Evolutionary conservation across 345 rosid genomes (phyloP), one percentile per base, ranked within the genome.

Genomic region (Noccaea bulbosa): DNA sequence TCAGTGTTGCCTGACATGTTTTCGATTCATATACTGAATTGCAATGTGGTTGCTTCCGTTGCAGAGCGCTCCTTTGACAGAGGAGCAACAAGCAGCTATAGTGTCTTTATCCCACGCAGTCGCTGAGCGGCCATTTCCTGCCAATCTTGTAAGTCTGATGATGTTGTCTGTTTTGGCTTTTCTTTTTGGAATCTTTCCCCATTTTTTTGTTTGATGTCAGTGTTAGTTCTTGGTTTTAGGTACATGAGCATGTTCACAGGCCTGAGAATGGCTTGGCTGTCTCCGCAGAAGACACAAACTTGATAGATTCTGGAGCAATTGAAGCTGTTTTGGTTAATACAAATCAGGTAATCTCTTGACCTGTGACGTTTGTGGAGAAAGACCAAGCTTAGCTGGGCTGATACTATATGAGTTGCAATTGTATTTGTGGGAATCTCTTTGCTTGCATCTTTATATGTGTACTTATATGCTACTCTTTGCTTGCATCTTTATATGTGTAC

Each of bases 261-360:
- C 84, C 83, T 30, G 93, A 91, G n/a, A 86, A 77, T 64, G 86
- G 88, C 43, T 69, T 89, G 74, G 72, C 91, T 15, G 83, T 81
- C 57, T 66, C 85, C 12, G 65, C 79, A 2, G 81, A 83, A 73
- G 89, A 81, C 34, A 69, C 72, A 4, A 40, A 65, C 30, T 63
- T 82, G 15, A 83, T 90, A n/a, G 85, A 87, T 49, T 71, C 93
- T 52, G 89, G 85, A 57, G 85, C 86, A 7, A 80, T 83, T 37
- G 93, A 91, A 73, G 86, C 88, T 44, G 94, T 91, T 78, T 79
- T 91, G 79, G 89, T 88, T 81, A 94, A 89, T 65, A 84, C 97
- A 7, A 89, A 87, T 83, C 90, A 87, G 86, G 97, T 87, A 22
- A 59, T 52, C 10, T 22, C 12, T 44, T 52, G 1, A 38, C 56